These are phyloP conservation scores for Rhizophora mangle DNA, from an alignment of 345 rosid species.

Conservation along the genomic window DNA sequence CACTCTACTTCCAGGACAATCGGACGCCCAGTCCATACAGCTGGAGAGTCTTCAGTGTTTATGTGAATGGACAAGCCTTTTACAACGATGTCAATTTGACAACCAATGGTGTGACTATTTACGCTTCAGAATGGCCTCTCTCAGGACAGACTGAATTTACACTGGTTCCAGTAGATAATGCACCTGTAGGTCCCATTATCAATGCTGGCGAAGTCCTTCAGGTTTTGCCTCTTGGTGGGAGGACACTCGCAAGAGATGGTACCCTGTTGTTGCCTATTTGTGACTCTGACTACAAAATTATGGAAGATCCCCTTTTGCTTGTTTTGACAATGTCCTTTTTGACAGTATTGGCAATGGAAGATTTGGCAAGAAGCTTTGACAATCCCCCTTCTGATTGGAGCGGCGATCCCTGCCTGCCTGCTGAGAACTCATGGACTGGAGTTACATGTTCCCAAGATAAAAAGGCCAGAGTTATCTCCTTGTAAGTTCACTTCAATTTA, in stretches of 20 bases:
- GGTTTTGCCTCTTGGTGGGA: constrained; percentile 60
- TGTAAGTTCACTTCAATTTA: constrained; percentile 51
- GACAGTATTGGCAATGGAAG: constrained; percentile 60
- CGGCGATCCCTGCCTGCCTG: constrained; percentile 92
- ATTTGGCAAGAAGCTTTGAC: constrained; percentile 46
- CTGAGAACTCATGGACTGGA: constrained; percentile 80
- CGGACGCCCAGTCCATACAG: constrained; percentile 48
- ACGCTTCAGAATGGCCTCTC: constrained; percentile 66
- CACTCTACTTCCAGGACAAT: constrained; percentile 80
- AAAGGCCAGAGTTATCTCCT: constrained; percentile 45
- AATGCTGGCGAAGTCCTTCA: constrained; percentile 84
- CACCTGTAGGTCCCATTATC: constrained; percentile 57
- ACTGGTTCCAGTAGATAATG: constrained; percentile 44
- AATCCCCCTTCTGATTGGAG: constrained; percentile 76
- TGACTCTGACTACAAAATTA: background rate
- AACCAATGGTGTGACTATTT: constrained; percentile 58
- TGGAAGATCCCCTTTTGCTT: background rate
- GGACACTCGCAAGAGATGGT: constrained; percentile 72
- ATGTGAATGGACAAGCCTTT: constrained; percentile 60
- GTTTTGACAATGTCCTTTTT: constrained; percentile 7
- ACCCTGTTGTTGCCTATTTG: constrained; percentile 14
- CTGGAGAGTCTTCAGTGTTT: constrained; percentile 75
- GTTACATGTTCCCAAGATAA: constrained; percentile 57
- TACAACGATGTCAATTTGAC: constrained; percentile 58
- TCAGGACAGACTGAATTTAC: constrained; percentile 59